Percentiles rank a stretch among this genome's conserved stretches.
Evolutionary conservation across 2,329 filamentous ascomycete genomes (phyloP).

Genomic region (Zymoseptoria pseudotritici): DNA sequence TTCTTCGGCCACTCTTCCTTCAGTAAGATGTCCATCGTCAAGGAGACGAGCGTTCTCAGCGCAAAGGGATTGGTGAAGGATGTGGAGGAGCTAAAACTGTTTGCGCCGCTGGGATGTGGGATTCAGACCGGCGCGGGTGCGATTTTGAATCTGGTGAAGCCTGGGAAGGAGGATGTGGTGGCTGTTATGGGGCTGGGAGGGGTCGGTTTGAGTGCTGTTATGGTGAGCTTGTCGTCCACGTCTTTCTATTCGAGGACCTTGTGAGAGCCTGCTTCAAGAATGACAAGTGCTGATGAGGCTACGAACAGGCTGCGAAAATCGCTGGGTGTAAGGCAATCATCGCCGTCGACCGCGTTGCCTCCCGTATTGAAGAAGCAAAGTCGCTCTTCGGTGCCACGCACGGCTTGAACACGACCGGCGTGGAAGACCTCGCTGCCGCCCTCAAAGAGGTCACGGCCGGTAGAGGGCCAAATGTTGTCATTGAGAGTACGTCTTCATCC

Average conservation of each 20-base stretch:
- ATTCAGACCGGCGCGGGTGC: constrained; percentile 24
- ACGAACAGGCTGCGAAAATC: constrained; percentile 8
- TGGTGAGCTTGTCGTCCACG: constrained; percentile 14
- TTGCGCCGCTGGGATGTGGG: constrained; percentile 22
- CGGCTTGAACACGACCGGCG: constrained; percentile 29
- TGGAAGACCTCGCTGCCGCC: constrained; percentile 22
- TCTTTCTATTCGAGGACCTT: background rate
- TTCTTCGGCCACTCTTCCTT: constrained; percentile 25
- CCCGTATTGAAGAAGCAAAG: constrained; percentile 31
- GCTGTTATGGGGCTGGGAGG: constrained; percentile 21
- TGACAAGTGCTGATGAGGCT: background rate
- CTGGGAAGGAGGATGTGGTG: constrained; percentile 16
- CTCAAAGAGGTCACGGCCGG: constrained; percentile 27
- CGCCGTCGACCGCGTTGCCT: constrained; percentile 30
- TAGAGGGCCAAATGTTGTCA: constrained; percentile 35
- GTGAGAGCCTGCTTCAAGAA: background rate
- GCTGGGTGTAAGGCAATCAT: constrained; percentile 31
- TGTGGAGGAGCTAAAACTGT: constrained; percentile 19
- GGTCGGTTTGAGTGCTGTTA: constrained; percentile 31
- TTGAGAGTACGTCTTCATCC: constrained; percentile 30
- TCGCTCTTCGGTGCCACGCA: constrained; percentile 33
- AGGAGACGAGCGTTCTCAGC: constrained; percentile 18
- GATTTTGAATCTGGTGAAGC: constrained; percentile 20
- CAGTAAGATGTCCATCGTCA: constrained; percentile 17
- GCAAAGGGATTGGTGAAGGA: constrained; percentile 15